phyloP scores from a whole-genome alignment of 805 yeast species.

The Yarrowia sp. region DNA sequence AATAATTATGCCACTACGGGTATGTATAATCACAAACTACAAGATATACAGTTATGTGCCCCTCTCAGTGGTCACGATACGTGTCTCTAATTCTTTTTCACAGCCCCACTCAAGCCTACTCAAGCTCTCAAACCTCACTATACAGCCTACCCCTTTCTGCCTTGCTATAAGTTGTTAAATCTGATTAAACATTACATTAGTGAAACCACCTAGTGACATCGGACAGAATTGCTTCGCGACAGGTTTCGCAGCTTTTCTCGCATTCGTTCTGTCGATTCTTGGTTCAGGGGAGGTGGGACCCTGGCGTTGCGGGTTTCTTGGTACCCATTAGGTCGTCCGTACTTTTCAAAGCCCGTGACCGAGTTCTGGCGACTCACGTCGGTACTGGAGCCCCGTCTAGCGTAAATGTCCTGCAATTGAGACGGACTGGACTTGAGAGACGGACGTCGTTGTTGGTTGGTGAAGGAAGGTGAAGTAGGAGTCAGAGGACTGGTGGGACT shows the following conservation, averaged over 20 bases:
- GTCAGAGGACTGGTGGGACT: conserved; percentile 7
- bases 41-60: too few species aligned
- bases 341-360: conserved; percentile 2
- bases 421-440: conserved; percentile 14
- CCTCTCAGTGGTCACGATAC: too few species aligned
- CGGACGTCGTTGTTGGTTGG: neutral
- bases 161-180: too few species aligned
- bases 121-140: neutral
- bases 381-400: neutral
- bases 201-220: neutral
- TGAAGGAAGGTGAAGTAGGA: neutral
- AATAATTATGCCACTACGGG: too few species aligned
- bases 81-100: too few species aligned
- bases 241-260: conserved; percentile 10
- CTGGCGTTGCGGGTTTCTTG: neutral
- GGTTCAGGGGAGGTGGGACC: conserved; percentile 25
- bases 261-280: conserved; percentile 10
- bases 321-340: conserved; percentile 14
- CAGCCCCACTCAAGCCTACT: neutral
- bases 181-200: conserved; percentile 6
- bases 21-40: too few species aligned
- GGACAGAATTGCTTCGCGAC: conserved; percentile 11
- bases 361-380: conserved; percentile 8
- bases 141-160: neutral
- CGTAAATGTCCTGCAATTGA: conserved; percentile 5